Evolutionary conservation across 495 filamentous ascomycete genomes (phyloP).

Genomic region (Penicillium atrosanguineum): DNA sequence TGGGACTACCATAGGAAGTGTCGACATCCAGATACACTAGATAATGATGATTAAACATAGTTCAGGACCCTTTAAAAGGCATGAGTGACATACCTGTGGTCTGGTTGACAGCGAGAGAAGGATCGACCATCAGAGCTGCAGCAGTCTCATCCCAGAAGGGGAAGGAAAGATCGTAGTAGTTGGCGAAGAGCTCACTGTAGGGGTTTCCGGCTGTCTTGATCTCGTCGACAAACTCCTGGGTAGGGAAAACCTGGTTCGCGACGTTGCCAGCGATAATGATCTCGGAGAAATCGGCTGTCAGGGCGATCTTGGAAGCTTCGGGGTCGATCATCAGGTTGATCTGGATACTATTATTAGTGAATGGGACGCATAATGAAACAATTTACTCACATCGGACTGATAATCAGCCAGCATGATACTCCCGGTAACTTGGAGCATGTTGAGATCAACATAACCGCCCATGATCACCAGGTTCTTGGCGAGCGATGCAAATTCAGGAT

Average conservation of each 20-base stretch:
- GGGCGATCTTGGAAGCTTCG: conserved; percentile 40
- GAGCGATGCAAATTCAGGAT: conserved; percentile 35
- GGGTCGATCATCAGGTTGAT: conserved; percentile 45
- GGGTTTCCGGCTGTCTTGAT: conserved; percentile 24
- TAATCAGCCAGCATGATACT: conserved; percentile 27
- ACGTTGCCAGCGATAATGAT: conserved; percentile 40
- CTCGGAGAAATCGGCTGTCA: conserved; percentile 40
- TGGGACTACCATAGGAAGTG: conserved; percentile 33
- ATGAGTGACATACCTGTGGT: conserved; percentile 22
- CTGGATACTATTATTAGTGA: conserved; percentile 3
- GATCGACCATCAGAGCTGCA: conserved; percentile 36
- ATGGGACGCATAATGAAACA: not conserved
- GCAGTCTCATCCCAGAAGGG: conserved; percentile 45
- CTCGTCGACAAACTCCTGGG: conserved; percentile 25
- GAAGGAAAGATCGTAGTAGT: conserved; percentile 31
- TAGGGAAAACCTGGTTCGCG: conserved; percentile 35
- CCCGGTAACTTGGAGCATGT: conserved; percentile 32
- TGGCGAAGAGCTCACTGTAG: conserved; percentile 30
- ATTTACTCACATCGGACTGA: conserved; percentile 29
- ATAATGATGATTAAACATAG: not conserved
- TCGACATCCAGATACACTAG: conserved; percentile 35
- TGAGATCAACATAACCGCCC: conserved; percentile 40
- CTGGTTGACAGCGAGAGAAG: conserved; percentile 25
- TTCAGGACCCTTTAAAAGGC: not conserved
- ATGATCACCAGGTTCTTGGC: conserved; percentile 41